Percentiles rank a stretch among this genome's conserved stretches.
Conservation (phyloP, 441 rosid species). For the Gossypium aridum region DNA sequence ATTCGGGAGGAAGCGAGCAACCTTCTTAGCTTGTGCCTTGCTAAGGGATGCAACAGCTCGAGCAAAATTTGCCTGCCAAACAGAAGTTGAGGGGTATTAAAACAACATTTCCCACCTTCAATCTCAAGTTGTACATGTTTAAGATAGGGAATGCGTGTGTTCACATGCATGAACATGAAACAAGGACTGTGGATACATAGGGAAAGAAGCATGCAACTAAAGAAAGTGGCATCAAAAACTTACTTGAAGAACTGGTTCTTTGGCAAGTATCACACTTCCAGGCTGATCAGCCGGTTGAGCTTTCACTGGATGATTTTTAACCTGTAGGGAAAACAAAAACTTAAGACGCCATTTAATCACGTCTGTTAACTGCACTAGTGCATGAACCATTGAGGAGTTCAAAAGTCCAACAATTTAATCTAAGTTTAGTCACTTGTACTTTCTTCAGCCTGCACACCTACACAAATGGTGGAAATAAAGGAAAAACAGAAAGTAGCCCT, state of each 20-base stretch:
- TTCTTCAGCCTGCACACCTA: neutral
- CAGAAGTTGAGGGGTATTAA: neutral
- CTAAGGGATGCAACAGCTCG: slow-evolving; percentile 81
- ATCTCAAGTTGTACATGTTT: neutral
- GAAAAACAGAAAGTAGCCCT: slow-evolving; percentile 7
- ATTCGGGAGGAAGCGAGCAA: slow-evolving; percentile 86
- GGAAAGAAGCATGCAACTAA: neutral
- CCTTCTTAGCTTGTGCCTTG: slow-evolving; percentile 92
- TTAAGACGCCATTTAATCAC: neutral
- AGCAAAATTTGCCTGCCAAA: slow-evolving; percentile 76
- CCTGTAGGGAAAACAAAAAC: slow-evolving; percentile 33
- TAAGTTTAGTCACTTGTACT: neutral
- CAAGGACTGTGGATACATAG: neutral
- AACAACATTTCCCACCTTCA: neutral
- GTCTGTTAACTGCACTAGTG: neutral
- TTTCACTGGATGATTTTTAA: slow-evolving; percentile 90
- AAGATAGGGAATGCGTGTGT: neutral
- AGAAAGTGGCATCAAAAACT: neutral
- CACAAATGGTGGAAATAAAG: neutral
- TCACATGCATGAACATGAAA: neutral
- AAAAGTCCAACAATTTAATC: neutral
- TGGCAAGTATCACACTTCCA: slow-evolving; percentile 84
- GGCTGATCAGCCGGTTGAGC: slow-evolving; percentile 74
- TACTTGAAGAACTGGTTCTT: slow-evolving; percentile 84
- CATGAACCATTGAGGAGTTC: neutral